phyloP scores from a whole-genome alignment of 2,329 filamentous ascomycete species.

The Fusarium compactum region DNA sequence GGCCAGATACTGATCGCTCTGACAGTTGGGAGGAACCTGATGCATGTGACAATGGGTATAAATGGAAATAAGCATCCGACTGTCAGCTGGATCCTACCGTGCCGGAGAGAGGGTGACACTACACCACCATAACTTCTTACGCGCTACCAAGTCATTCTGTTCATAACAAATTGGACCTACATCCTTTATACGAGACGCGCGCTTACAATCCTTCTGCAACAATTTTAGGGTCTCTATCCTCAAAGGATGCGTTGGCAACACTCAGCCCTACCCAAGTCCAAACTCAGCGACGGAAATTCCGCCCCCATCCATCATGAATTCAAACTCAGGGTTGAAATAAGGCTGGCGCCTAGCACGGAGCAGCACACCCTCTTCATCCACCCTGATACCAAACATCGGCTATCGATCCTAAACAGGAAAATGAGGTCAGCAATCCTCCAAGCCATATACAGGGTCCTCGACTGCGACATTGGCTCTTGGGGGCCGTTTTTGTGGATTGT shows the following conservation, averaged over 20 bases:
- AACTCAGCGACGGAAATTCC: too few relatives aligned
- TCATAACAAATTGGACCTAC: background rate
- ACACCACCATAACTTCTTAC: background rate
- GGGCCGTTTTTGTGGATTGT: background rate
- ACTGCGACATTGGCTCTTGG: background rate
- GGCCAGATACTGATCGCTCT: too few relatives aligned
- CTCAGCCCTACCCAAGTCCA: accelerated
- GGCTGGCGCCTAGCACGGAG: conserved; percentile 2
- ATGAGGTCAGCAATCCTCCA: background rate
- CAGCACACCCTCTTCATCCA: background rate
- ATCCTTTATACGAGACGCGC: background rate
- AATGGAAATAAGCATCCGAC: background rate
- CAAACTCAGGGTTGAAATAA: conserved; percentile 2
- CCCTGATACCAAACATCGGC: background rate
- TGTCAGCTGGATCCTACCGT: background rate
- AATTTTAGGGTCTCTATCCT: accelerated
- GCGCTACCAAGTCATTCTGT: background rate
- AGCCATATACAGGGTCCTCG: background rate
- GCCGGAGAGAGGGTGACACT: too few relatives aligned
- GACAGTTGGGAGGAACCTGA: background rate
- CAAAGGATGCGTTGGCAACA: background rate
- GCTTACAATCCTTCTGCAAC: background rate
- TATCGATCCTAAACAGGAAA: background rate
- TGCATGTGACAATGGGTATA: background rate
- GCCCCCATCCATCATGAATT: background rate